Evolutionary conservation across 345 rosid species (phyloP).

Genomic region (Gossypium thurberi): DNA sequence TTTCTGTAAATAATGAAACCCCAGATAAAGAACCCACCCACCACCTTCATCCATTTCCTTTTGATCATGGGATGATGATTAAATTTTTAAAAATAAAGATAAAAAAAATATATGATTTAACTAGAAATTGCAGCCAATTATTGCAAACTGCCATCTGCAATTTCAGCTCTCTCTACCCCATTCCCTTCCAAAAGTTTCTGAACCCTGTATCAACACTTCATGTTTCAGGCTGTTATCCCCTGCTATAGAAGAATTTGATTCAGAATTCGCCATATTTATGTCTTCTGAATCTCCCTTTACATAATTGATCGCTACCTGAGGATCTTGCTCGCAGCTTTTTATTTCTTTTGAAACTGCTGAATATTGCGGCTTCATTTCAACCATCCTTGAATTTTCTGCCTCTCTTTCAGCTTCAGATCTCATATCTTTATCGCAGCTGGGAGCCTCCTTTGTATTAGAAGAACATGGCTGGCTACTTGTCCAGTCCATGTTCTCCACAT

Average conservation of each 20-base stretch:
- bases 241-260: not conserved
- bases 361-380: not conserved
- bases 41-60: not conserved
- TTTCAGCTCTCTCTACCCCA: constrained; percentile 13
- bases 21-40: constrained; percentile 21
- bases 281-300: not conserved
- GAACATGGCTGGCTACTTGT: constrained; percentile 3
- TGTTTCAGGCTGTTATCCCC: constrained; percentile 12
- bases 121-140: constrained; percentile 4
- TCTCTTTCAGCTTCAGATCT: constrained; percentile 8
- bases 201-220: constrained; percentile 10
- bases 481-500: constrained; percentile 8
- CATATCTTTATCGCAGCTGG: constrained; percentile 6
- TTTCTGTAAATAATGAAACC: constrained; percentile 45
- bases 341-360: not conserved
- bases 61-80: constrained; percentile 17
- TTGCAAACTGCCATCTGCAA: constrained; percentile 15
- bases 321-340: constrained; percentile 9
- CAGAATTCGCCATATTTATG: not conserved
- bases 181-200: constrained; percentile 11
- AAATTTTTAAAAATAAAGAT: constrained; percentile 9
- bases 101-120: constrained; percentile 11
- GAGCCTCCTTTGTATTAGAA: constrained; percentile 1
- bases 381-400: constrained; percentile 1
- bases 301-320: not conserved